Base-by-base conservation (phyloP, 2,329 filamentous ascomycete species). In the Sphaerulina populicola region DNA sequence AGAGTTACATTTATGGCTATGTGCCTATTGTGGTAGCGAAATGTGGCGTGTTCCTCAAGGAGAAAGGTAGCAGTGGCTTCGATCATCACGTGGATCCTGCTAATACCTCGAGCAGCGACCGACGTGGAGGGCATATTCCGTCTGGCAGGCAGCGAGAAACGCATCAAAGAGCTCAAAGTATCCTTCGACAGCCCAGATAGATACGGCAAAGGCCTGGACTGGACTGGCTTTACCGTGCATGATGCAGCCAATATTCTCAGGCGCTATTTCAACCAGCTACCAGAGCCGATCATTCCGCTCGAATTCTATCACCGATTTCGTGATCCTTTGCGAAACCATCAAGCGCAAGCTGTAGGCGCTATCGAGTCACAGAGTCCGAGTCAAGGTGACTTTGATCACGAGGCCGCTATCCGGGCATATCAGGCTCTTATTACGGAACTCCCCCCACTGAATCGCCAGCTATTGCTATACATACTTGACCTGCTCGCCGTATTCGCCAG, bases 11-110 rank as follows among this genome's bases (percentile, higher is more conserved):
- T 48, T 98, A 97, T 69, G 93, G 93, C 64, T 97, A 97, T 65
- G 91, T 98, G 6, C 93, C 93, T 14, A 97, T 98, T 58, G 91
- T 98, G 39, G 91, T 98, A 48, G 93, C 93, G 33, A 98, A 98
- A 70, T 97, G 93, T 68, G 93, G 93, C 56, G 90, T 98, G 3
- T 98, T 90, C 61, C 69, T 98, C 59, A 98, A 98, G 71, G 93
- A 98, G 69, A 96, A 94, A 80, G 93, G 93, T 96, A 70, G 59
- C n/a, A 27, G 23, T 27, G 15, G 12, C 18, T 30, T 21, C 6
- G 23, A 10, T 21, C 7, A 18, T 23, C 10, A 15, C 21, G 38
- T 21, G 10, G 29, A 15, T 18, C 5, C 12, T 47, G 14, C 47
- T 68, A 41, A 69, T 64, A 64, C 52, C 64, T 31, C 8, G 21